Conservation (phyloP, 768 basidiomycete genomes). For the Auricularia auricula-judae region DNA sequence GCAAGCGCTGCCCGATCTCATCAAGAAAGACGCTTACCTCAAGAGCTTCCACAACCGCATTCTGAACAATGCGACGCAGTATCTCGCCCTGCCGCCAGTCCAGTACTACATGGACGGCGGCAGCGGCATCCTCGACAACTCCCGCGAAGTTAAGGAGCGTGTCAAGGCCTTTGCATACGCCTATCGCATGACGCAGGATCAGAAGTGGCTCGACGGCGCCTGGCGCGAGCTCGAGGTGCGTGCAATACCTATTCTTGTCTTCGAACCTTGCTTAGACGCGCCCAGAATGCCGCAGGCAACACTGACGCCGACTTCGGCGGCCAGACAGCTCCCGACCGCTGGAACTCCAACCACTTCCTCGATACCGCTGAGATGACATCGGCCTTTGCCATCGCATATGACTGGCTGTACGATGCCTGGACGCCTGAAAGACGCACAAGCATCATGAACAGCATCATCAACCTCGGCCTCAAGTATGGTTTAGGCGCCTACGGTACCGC, state of each 20-base stretch:
- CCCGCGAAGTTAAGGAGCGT: conserved; percentile 80
- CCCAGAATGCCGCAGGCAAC: conserved; percentile 66
- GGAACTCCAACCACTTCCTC: conserved; percentile 89
- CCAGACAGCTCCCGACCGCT: conserved; percentile 35
- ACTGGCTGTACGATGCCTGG: conserved; percentile 42
- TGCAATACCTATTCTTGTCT: neutral
- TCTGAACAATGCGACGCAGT: conserved; percentile 77
- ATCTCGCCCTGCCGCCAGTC: conserved; percentile 51
- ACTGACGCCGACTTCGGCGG: conserved; percentile 55
- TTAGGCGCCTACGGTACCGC: conserved; percentile 13
- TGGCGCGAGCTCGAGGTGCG: conserved; percentile 59
- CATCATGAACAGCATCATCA: conserved; percentile 63
- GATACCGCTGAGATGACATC: conserved; percentile 83
- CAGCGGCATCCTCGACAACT: conserved; percentile 85
- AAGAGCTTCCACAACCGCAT: conserved; percentile 84
- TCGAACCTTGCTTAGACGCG: neutral
- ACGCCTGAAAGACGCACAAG: conserved; percentile 53
- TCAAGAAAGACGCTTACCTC: conserved; percentile 77
- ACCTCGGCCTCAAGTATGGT: conserved; percentile 67
- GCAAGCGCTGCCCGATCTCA: conserved; percentile 67
- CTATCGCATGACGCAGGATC: conserved; percentile 81
- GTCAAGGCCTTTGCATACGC: conserved; percentile 90
- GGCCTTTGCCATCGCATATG: conserved; percentile 88
- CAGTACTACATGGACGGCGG: conserved; percentile 65
- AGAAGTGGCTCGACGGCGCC: conserved; percentile 73